A percentile compares a stretch with the other conserved stretches of the same genome.
These are phyloP conservation scores for Fusarium sp. DNA, from an alignment of 2,329 filamentous ascomycete genomes.

Conservation along the genomic window DNA sequence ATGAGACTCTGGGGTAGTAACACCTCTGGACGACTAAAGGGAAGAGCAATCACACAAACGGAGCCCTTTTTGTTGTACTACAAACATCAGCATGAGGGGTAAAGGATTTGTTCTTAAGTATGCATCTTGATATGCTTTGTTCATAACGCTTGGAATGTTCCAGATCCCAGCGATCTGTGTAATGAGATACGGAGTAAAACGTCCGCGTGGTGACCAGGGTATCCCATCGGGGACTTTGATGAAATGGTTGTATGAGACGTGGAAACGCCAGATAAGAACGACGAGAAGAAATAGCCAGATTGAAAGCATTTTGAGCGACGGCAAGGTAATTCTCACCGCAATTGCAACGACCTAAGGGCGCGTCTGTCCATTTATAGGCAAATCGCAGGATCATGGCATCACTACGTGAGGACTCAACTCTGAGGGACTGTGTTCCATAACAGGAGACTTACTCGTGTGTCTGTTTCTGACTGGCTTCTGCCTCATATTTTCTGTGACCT, in stretches of 20 bases:
- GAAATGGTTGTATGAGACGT: not conserved
- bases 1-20: not conserved
- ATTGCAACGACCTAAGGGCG: not conserved
- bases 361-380: accelerated
- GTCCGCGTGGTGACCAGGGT: not conserved
- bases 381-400: not conserved
- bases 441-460: not conserved
- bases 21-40: not conserved
- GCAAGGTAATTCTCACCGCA: not conserved
- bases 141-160: not conserved
- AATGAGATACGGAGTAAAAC: not conserved
- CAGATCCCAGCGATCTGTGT: not conserved
- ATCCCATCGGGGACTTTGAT: not conserved
- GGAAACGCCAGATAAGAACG: not conserved
- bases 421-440: not conserved
- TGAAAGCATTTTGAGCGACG: not conserved
- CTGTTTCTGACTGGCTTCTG: accelerated
- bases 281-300: accelerated
- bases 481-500: accelerated
- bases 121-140: accelerated
- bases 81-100: accelerated
- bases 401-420: too few relatives aligned
- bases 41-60: not conserved
- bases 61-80: not conserved
- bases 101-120: accelerated